These are phyloP conservation scores for Flaveria ramosissima DNA, from an alignment of 129 eudicot species.

Conservation along the genomic window DNA sequence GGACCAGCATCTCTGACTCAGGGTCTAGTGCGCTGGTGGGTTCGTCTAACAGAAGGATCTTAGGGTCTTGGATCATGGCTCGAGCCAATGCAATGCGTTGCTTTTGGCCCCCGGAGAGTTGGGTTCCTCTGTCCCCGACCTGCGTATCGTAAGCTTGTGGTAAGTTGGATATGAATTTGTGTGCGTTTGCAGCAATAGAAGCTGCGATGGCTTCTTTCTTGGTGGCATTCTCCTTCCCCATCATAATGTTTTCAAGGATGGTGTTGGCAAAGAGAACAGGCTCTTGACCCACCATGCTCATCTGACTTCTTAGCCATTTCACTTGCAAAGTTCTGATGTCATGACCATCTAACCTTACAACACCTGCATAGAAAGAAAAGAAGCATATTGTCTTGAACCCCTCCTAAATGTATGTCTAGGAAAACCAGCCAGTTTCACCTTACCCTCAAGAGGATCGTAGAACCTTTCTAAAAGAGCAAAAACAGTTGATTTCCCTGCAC, in stretches of 20 bases:
- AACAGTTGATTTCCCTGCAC: conserved; percentile 86
- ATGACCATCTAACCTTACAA: conserved; percentile 68
- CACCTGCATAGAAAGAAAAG: too few relatives aligned
- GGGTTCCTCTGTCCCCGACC: conserved; percentile 86
- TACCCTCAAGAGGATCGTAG: conserved; percentile 73
- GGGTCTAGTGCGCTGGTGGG: conserved; percentile 88
- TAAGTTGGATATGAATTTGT: conserved; percentile 60
- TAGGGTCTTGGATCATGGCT: conserved; percentile 86
- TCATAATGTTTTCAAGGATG: conserved; percentile 75
- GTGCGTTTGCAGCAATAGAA: conserved; percentile 77
- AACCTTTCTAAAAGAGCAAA: conserved; percentile 87
- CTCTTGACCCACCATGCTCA: conserved; percentile 95
- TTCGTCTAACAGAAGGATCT: conserved; percentile 73
- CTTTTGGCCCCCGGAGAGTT: conserved; percentile 81
- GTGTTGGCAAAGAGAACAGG: conserved; percentile 73
- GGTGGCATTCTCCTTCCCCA: conserved; percentile 81
- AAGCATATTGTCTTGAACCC: too few relatives aligned
- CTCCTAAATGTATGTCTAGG: too few relatives aligned
- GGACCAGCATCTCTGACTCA: conserved; percentile 69
- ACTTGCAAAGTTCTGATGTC: conserved; percentile 77
- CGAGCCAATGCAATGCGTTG: conserved; percentile 84
- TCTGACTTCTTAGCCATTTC: conserved; percentile 83
- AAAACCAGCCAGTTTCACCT: neutral
- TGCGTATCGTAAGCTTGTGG: conserved; percentile 76
- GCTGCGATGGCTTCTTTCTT: conserved; percentile 71